Conservation (phyloP, 1,284 basidiomycete species). For the Cryptococcus depauperatus region DNA sequence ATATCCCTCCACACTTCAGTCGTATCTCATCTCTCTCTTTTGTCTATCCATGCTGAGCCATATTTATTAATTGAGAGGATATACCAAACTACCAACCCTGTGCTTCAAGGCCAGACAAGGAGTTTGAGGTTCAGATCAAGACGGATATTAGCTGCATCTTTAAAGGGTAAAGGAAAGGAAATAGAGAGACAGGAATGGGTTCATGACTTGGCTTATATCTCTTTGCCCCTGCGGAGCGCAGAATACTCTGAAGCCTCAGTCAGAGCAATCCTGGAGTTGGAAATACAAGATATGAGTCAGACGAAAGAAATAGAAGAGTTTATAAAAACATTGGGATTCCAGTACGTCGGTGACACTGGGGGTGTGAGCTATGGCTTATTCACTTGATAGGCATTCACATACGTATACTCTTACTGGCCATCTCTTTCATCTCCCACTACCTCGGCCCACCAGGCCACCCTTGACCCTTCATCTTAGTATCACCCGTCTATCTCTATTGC, state of each 20-base stretch:
- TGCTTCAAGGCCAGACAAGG: constrained; percentile 26
- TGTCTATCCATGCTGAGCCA: constrained; percentile 23
- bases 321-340: constrained; percentile 29
- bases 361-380: neutral
- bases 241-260: constrained; percentile 35
- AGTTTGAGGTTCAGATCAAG: constrained; percentile 17
- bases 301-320: constrained; percentile 30
- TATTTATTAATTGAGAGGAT: constrained; percentile 24
- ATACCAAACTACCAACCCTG: constrained; percentile 26
- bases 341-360: constrained; percentile 28
- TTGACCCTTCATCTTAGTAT: constrained; percentile 30
- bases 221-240: constrained; percentile 21
- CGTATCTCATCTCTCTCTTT: constrained; percentile 28
- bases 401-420: constrained; percentile 22
- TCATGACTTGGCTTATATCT: constrained; percentile 25
- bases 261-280: constrained; percentile 27
- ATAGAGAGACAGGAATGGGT: constrained; percentile 12
- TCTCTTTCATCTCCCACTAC: constrained; percentile 34
- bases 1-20: constrained; percentile 17
- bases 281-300: constrained; percentile 17
- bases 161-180: constrained; percentile 5
- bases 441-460: constrained; percentile 12
- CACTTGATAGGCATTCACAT: constrained; percentile 28
- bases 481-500: constrained; percentile 14
- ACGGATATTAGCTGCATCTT: neutral